Percentiles rank a stretch among this genome's conserved stretches.
Evolutionary conservation across 805 yeast species (phyloP).

Genomic region (Metschnikowia cubensis): DNA sequence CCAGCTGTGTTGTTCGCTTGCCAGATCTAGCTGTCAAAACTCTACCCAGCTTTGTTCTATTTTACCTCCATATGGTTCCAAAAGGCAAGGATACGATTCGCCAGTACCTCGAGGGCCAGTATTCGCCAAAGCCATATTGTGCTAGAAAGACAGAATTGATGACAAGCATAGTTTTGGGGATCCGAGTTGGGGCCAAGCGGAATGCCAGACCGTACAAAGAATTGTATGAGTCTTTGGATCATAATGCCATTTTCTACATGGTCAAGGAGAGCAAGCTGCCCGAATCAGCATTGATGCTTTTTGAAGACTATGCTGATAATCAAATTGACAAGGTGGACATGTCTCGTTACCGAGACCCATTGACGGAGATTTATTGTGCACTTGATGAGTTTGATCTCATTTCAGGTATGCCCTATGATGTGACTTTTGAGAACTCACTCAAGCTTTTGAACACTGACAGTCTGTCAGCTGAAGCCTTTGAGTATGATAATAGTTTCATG

Average conservation of each 20-base stretch:
- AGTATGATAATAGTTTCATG: constrained; percentile 53
- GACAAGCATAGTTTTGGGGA: constrained; percentile 22
- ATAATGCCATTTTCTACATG: constrained; percentile 23
- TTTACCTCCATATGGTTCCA: constrained; percentile 15
- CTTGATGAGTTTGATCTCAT: constrained; percentile 62
- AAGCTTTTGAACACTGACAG: constrained; percentile 31
- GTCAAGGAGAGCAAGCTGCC: constrained; percentile 32
- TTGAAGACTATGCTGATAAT: constrained; percentile 37
- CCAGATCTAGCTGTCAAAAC: constrained; percentile 22
- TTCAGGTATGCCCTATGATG: constrained; percentile 59
- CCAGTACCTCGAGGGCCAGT: not conserved
- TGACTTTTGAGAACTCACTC: constrained; percentile 51
- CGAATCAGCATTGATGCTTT: constrained; percentile 44
- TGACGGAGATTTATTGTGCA: constrained; percentile 41
- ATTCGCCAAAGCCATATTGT: not conserved
- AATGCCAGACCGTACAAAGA: constrained; percentile 22
- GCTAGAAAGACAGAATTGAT: constrained; percentile 16
- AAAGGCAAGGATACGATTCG: not conserved
- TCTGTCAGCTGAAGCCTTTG: constrained; percentile 35
- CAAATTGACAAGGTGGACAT: constrained; percentile 1
- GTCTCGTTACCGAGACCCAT: not conserved
- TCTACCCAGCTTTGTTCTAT: constrained; percentile 27
- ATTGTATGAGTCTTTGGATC: constrained; percentile 29
- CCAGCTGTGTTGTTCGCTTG: constrained; percentile 24
- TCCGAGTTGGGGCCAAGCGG: constrained; percentile 40